Percentiles rank a stretch among this genome's conserved stretches.
Conservation (phyloP, 192 early-diverging fungal species). For the Umbelopsis ramanniana region DNA sequence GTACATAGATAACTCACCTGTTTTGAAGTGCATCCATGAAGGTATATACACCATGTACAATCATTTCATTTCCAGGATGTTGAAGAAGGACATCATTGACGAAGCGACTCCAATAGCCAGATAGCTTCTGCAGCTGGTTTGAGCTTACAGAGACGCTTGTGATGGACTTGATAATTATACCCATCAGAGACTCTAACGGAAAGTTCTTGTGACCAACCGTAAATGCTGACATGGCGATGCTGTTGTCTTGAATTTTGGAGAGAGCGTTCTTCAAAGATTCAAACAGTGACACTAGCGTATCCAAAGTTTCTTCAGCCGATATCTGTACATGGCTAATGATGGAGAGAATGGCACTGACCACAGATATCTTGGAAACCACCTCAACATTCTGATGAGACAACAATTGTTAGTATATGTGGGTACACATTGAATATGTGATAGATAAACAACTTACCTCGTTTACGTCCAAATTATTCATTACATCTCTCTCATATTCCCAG, state of each 20-base stretch:
- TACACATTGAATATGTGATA: background rate
- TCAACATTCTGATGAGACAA: constrained; percentile 19
- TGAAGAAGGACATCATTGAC: constrained; percentile 45
- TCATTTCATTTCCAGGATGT: constrained; percentile 50
- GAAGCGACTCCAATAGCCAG: constrained; percentile 41
- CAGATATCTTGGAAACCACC: constrained; percentile 37
- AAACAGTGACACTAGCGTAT: constrained; percentile 36
- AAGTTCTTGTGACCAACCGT: constrained; percentile 49
- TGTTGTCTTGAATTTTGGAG: constrained; percentile 36
- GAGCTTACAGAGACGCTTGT: constrained; percentile 34
- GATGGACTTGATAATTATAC: constrained; percentile 52
- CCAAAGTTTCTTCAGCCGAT: constrained; percentile 31
- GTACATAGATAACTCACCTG: constrained; percentile 1
- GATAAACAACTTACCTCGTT: constrained; percentile 34
- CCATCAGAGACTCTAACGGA: constrained; percentile 51
- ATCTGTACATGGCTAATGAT: constrained; percentile 49
- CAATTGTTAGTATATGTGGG: background rate
- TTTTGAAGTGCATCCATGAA: constrained; percentile 43
- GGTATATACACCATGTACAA: constrained; percentile 47
- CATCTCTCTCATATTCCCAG: constrained; percentile 54
- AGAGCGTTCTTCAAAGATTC: constrained; percentile 32
- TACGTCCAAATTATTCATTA: constrained; percentile 41
- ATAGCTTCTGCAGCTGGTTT: constrained; percentile 25
- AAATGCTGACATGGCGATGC: constrained; percentile 41
- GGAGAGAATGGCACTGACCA: constrained; percentile 47